Conservation (phyloP, 2,329 filamentous ascomycete species). For the Sporothrix protearum region DNA sequence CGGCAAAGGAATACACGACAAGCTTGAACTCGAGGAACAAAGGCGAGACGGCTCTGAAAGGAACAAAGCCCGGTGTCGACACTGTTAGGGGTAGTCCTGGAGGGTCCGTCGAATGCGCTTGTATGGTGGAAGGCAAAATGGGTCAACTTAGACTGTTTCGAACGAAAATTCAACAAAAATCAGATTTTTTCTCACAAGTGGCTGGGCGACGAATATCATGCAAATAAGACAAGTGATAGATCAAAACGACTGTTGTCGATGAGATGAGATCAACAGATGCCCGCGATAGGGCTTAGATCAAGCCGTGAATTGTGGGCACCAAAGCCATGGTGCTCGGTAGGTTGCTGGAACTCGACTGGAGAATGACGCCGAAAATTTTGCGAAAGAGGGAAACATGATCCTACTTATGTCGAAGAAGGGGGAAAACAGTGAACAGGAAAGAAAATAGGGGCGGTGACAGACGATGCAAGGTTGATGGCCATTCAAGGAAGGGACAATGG, state of each 20-base stretch:
- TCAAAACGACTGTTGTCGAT: not conserved
- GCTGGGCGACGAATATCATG: not conserved
- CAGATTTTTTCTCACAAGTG: not conserved
- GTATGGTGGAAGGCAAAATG: not conserved
- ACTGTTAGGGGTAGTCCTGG: not conserved
- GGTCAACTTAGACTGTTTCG: not conserved
- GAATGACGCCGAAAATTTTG: not conserved
- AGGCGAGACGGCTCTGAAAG: not conserved
- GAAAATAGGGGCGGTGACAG: not conserved
- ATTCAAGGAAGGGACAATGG: not conserved
- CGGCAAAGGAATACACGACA: not conserved
- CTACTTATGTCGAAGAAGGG: not conserved
- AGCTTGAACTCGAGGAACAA: not conserved
- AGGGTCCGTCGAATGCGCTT: not conserved
- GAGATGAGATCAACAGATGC: not conserved
- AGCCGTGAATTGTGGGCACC: not conserved
- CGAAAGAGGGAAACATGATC: not conserved
- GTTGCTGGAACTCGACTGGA: not conserved
- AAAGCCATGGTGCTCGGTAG: not conserved
- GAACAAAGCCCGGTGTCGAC: not conserved
- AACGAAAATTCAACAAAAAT: not conserved
- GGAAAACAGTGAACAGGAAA: not conserved
- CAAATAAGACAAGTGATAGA: not conserved
- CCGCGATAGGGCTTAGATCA: not conserved
- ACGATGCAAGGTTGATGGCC: not conserved